phyloP scores from a whole-genome alignment of 768 basidiomycete species.

The Pulveroboletus sp. region DNA sequence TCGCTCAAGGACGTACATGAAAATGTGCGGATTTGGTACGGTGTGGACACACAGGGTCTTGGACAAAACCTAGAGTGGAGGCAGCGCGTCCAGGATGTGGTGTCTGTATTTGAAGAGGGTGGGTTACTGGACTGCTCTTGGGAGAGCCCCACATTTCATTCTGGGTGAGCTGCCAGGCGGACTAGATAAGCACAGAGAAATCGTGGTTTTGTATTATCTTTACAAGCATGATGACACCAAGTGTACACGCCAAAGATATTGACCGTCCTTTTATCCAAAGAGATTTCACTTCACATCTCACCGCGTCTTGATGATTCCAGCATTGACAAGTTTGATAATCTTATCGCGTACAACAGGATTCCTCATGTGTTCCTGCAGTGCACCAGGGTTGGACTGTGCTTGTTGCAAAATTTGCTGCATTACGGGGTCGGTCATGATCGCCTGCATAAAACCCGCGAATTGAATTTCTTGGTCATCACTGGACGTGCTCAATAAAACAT shows the following conservation, averaged over 20 bases:
- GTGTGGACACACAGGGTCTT: conserved; percentile 39
- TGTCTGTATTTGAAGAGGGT: conserved; percentile 39
- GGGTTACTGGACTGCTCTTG: conserved; percentile 68
- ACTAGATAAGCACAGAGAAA: neutral
- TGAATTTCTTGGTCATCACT: conserved; percentile 4
- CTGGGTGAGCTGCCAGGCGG: conserved; percentile 1
- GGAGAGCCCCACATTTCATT: conserved; percentile 47
- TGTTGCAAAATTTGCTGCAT: conserved; percentile 96
- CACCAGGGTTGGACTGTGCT: conserved; percentile 82
- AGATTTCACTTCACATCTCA: conserved; percentile 30
- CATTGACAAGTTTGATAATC: conserved; percentile 86
- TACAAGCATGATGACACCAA: conserved; percentile 21
- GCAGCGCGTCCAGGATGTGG: conserved; percentile 38
- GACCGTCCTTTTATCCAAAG: conserved; percentile 10
- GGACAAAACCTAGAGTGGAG: conserved; percentile 36
- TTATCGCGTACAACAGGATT: conserved; percentile 76
- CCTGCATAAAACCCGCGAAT: conserved; percentile 34
- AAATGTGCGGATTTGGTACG: conserved; percentile 63
- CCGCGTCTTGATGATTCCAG: conserved; percentile 88
- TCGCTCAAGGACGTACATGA: conserved; percentile 71
- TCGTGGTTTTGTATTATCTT: conserved; percentile 19
- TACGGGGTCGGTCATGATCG: conserved; percentile 84
- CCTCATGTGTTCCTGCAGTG: conserved; percentile 95
- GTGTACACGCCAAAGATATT: conserved; percentile 15
- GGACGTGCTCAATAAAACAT: conserved; percentile 30